Evolutionary conservation across 208 protist species (phyloP).

Genomic region (Angomonas deanei): DNA sequence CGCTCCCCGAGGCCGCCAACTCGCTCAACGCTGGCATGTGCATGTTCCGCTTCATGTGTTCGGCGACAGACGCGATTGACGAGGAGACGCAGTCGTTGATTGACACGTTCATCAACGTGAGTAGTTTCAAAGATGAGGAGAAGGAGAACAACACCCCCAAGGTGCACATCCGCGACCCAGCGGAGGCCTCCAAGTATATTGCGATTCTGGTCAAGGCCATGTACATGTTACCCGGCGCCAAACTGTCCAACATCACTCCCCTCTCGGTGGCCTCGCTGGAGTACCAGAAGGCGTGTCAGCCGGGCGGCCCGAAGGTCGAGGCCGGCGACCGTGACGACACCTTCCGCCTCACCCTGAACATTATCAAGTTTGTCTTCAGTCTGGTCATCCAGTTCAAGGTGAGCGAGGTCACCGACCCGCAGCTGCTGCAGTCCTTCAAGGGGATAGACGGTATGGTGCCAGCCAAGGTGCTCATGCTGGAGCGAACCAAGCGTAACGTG

Average conservation of each 20-base stretch:
- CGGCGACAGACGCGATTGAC: conserved; percentile 26
- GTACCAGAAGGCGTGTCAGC: conserved; percentile 83
- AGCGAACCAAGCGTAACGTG: conserved; percentile 83
- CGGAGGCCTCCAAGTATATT: conserved; percentile 62
- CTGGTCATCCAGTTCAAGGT: conserved; percentile 86
- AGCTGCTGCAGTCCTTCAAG: conserved; percentile 34
- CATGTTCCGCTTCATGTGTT: conserved; percentile 77
- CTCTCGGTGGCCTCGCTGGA: conserved; percentile 63
- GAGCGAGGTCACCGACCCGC: conserved; percentile 67
- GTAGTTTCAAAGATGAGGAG: conserved; percentile 62
- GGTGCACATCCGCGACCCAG: conserved; percentile 49
- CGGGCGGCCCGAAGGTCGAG: conserved; percentile 62
- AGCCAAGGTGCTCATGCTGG: conserved; percentile 72
- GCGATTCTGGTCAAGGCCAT: conserved; percentile 81
- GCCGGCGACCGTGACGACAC: conserved; percentile 45
- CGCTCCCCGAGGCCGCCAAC: conserved; percentile 16
- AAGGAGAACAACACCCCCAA: conserved; percentile 75
- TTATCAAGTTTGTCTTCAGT: conserved; percentile 82
- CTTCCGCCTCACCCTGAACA: conserved; percentile 63
- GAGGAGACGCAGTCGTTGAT: conserved; percentile 49
- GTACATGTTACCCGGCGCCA: conserved; percentile 79
- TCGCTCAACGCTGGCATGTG: conserved; percentile 62
- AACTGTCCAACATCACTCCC: conserved; percentile 43
- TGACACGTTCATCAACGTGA: conserved; percentile 67
- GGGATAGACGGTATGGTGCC: conserved; percentile 69